phyloP scores from a whole-genome alignment of 169 alveolate species.

The Besnoitia besnoiti region DNA sequence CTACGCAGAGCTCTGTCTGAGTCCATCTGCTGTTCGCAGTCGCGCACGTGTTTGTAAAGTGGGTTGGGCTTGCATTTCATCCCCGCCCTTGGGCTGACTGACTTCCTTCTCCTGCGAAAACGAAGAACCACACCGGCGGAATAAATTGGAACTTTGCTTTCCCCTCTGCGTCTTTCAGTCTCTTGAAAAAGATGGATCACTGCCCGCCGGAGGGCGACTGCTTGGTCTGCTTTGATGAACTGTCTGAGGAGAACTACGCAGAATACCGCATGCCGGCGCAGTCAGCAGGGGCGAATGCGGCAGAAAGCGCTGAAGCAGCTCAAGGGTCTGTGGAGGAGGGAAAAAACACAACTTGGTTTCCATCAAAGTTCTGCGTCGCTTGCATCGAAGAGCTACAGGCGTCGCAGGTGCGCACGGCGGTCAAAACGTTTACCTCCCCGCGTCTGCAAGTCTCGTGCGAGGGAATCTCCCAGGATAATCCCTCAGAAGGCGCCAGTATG shows the following conservation, averaged over 20 bases:
- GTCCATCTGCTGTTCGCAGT: too few relatives aligned
- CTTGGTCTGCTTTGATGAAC: conserved; percentile 1
- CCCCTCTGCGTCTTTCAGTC: too few relatives aligned
- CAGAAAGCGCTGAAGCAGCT: too few relatives aligned
- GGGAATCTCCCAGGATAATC: neutral
- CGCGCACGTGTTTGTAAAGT: too few relatives aligned
- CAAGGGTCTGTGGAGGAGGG: neutral
- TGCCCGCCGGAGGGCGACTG: conserved; percentile 25
- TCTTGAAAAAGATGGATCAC: too few relatives aligned
- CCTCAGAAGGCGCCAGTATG: too few relatives aligned
- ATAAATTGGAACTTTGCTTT: too few relatives aligned
- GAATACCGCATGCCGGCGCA: conserved; percentile 22
- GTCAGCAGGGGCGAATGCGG: neutral
- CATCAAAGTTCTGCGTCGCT: conserved; percentile 1
- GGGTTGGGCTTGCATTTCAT: too few relatives aligned
- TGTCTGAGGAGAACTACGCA: neutral
- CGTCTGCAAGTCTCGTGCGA: neutral
- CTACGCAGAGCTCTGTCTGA: too few relatives aligned
- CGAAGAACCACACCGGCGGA: too few relatives aligned
- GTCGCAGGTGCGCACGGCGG: neutral
- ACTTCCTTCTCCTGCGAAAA: too few relatives aligned
- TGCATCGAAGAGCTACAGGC: conserved; percentile 45
- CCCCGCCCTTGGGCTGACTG: too few relatives aligned
- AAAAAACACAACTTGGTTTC: neutral
- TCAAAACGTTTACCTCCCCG: neutral